Evolutionary conservation across 306 rosid genomes (phyloP), one percentile per base, ranked within the genome.

Genomic region (Dalbergia oliveri): DNA sequence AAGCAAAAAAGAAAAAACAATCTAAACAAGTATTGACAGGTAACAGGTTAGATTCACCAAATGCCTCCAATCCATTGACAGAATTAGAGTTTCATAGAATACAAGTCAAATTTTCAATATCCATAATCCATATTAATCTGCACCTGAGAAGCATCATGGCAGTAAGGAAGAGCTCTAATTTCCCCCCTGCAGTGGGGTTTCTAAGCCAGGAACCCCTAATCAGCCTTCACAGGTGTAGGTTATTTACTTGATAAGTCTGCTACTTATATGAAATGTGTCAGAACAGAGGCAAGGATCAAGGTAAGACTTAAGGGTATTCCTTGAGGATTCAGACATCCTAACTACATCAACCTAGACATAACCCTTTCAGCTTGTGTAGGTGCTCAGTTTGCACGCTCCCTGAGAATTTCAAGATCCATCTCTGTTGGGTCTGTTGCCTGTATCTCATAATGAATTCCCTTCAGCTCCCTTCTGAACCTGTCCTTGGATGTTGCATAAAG

Each of bases 391-490:
- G 90, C 95, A 64, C 95, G 90, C 14, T 94, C 95, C 82, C 87
- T 69, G 62, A 91, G 77, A 74, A 91, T 92, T 81, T 93, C 94
- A 50, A 91, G 91, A 77, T 93, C 93, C 94, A 90, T 93, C 91
- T 94, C 97, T 0, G 90, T 86, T 23, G 89, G 89, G 85, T 90
- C 97, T 39, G 97, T 91, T 67, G 97, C 95, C 88, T 94, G 95
- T 64, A 94, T 94, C 87, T 90, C 98, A 73, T 91, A 94, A 82
- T 91, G 97, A 82, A 90, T 80, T 31, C 97, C 98, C 44, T 92
- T 88, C 74, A 89, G 85, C 83, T 90, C 91, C 83, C 96, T 87
- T 77, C 93, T 87, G 84, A 94, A 89, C 87, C 90, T 89, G 86
- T 89, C 89, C 79, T 90, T 94, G 49, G 97, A 89, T 62, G 97